These are phyloP conservation scores for Ceratobasidium sp. DNA, from an alignment of 1,284 basidiomycete species.

Conservation along the genomic window DNA sequence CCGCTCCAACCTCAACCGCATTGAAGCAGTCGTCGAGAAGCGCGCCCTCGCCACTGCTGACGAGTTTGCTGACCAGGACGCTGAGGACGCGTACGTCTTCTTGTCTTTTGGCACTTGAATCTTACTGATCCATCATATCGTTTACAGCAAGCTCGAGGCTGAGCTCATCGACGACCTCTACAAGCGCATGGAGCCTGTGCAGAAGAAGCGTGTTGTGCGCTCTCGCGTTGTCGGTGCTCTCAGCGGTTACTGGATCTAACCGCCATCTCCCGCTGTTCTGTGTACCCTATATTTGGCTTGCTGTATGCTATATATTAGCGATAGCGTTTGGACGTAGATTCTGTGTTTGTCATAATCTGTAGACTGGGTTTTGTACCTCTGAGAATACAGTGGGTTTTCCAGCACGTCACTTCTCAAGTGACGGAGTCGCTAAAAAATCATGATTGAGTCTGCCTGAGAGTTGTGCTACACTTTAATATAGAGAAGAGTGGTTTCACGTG, in stretches of 20 bases:
- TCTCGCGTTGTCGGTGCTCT: conserved; percentile 33
- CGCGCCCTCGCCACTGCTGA: conserved; percentile 26
- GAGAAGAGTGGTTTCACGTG: too few species aligned
- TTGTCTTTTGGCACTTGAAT: background rate
- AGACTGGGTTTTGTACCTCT: background rate
- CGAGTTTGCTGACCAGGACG: conserved; percentile 31
- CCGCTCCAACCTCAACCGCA: conserved; percentile 17
- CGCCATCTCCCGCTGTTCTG: background rate
- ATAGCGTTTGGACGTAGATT: background rate
- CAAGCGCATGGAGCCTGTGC: conserved; percentile 20
- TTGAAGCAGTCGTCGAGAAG: conserved; percentile 4
- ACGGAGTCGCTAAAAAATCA: too few species aligned
- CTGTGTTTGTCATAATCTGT: background rate
- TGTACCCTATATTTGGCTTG: background rate
- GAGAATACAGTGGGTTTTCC: conserved; percentile 19
- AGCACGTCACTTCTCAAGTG: background rate
- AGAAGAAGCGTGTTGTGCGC: conserved; percentile 34
- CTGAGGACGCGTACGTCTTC: conserved; percentile 26
- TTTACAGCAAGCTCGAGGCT: conserved; percentile 24
- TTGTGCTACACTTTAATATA: too few species aligned
- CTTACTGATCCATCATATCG: background rate
- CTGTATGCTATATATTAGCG: background rate
- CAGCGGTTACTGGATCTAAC: conserved; percentile 40
- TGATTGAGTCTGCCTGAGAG: too few species aligned
- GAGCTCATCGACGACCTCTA: conserved; percentile 33